Base-by-base conservation (phyloP, 1,284 basidiomycete genomes). In the Fomitopsis betulina region DNA sequence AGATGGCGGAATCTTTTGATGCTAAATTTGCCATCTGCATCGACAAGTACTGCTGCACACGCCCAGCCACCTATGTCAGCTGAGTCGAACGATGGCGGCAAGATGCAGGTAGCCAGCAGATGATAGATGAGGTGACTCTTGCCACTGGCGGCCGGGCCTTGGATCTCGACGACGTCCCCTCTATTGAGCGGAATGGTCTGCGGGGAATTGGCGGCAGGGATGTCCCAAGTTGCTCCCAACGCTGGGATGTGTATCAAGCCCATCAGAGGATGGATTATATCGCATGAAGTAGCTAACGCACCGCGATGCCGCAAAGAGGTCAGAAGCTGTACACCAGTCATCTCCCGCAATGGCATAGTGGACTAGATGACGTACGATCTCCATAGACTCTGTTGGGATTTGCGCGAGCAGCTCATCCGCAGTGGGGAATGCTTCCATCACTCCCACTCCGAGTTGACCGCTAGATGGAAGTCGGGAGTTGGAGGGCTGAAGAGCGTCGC, bases 91-190 rank as follows among this genome's bases (percentile, higher is more conserved):
- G 55, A 37, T 21, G 63, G 53, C 9, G 89, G 87, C 12, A 85
- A 70, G 55, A 91, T 75, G 62, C 86, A 85, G 27, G 76, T 79
- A n/a, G 82, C 73, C 35, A 89, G 68, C 56, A 90, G 70, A 66
- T 83, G 79, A 68, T 88, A 87, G 25, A 91, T 71, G 10, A 93
- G 71, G 60, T 88, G 85, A 1, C 87, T 86, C 71, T 93, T 94
- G 38, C 89, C 91, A 17, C 85, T 84, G 21, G 79, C 79, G 2
- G 89, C 75, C 5, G 86, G 79, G 1, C 90, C 91, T 70, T 91
- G 87, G 39, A 94, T 77, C 70, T 91, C 87, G 64, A 93, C 71
- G 43, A 90, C 77, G 70, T 91, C 83, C 32, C 85, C 85, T 23
- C 74, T 73, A 40, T 72, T 70, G 35, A 82, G 25, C 25, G 25